Conservation (phyloP, 768 basidiomycete genomes). For the Sarcodon sp. region DNA sequence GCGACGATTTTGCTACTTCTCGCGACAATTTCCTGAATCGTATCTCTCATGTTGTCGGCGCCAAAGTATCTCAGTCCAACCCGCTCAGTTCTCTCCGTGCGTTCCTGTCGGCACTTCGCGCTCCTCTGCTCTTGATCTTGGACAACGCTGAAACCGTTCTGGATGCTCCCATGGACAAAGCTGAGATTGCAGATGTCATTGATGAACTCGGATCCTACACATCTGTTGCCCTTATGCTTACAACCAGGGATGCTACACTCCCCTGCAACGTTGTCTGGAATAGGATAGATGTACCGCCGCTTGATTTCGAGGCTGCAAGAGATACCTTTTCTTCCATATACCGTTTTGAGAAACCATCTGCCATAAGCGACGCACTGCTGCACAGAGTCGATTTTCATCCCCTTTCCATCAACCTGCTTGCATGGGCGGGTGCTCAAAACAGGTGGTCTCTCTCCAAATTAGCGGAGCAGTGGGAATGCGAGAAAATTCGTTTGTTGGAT, state of each 20-base stretch:
- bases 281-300: background rate
- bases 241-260: background rate
- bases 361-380: background rate
- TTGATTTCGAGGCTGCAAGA: background rate
- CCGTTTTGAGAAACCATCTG: background rate
- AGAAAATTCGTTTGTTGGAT: background rate
- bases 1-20: background rate
- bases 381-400: background rate
- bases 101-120: background rate
- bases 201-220: background rate
- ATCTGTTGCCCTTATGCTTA: background rate
- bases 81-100: background rate
- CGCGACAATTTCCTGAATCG: background rate
- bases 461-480: background rate
- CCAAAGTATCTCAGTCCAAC: background rate
- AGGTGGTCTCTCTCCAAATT: background rate
- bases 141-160: background rate
- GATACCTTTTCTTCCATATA: background rate
- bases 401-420: background rate
- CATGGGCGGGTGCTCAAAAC: background rate
- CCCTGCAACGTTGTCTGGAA: background rate
- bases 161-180: background rate
- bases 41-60: background rate
- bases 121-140: background rate
- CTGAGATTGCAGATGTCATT: background rate